Base-by-base conservation (phyloP, 2,329 filamentous ascomycete genomes). In the Fusarium foetens region DNA sequence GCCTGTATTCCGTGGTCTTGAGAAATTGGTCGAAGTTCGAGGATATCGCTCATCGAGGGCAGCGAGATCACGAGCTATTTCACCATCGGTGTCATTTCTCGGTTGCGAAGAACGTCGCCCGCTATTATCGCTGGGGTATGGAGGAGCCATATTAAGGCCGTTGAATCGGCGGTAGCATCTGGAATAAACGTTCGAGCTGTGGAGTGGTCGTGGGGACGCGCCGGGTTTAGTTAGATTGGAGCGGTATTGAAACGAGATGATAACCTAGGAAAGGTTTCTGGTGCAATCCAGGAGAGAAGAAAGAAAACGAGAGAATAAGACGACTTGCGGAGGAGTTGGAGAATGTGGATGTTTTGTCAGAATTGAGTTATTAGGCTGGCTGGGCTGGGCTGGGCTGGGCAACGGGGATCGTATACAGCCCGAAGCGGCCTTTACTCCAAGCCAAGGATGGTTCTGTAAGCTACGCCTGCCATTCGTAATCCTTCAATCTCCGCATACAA, bases 131-230 rank as follows among this genome's bases (percentile, higher is more conserved):
- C 73, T 72, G 52, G 68, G 76, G 72, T 77, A 71, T 36, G 73
- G 68, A 67, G 73, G 71, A 67, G 75, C 73, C 79, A 81, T 81
- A 23, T 73, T 67, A 72, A 68, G 48, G 58, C 57, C 43, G 59
- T 62, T 54, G 70, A 60, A 68, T 72, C 71, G 71, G 62, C 63
- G 63, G 72, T n/a, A 66, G 72, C 78, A 80, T 79, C 66, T 75
- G 72, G 66, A 71, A 58, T 60, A 57, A 13, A 58, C n/a, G 57
- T 35, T 53, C 51, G 39, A 53, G 23, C 36, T 58, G 64, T 62
- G 66, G 70, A 66, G 58, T 61, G 63, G 25, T 57, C 36, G 63
- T 54, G 66, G 60, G 59, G 62, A 48, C 16, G 41, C 39, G 39
- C 41, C 45, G 45, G 68, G 46, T 60, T 42, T 41, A 51, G 39